Evolutionary conservation across 2,329 filamentous ascomycete genomes (phyloP).

Genomic region (Didymella glomerata): DNA sequence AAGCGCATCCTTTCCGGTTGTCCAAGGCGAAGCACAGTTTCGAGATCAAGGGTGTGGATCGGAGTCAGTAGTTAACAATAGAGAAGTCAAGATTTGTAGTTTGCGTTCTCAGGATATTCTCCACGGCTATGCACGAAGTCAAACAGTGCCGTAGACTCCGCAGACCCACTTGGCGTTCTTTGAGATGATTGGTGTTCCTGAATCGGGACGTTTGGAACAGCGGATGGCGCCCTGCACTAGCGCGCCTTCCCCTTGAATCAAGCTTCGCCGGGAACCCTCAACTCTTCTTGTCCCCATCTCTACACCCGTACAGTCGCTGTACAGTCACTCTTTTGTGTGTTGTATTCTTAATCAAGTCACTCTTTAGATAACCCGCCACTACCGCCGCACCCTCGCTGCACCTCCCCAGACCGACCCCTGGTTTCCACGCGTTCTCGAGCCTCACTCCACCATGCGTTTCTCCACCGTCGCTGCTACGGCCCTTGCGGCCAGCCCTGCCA

Average conservation of each 20-base stretch:
- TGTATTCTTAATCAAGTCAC: slow-evolving; percentile 27
- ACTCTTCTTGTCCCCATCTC: slow-evolving; percentile 25
- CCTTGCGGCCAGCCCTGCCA: slow-evolving; percentile 54
- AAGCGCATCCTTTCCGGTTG: slow-evolving; percentile 56
- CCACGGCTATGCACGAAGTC: neutral
- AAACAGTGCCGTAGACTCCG: slow-evolving; percentile 10
- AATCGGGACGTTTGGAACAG: slow-evolving; percentile 18
- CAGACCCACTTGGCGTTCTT: slow-evolving; percentile 21
- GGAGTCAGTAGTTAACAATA: neutral
- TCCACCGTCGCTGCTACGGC: slow-evolving; percentile 41
- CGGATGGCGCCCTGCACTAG: slow-evolving; percentile 14
- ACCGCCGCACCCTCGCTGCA: slow-evolving; percentile 6
- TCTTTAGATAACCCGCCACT: slow-evolving; percentile 16
- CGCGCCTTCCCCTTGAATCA: slow-evolving; percentile 41
- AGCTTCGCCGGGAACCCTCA: slow-evolving; percentile 25
- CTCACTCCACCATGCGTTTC: slow-evolving; percentile 45
- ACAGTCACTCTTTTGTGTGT: slow-evolving; percentile 37
- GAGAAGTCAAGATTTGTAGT: neutral
- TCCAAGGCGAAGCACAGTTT: slow-evolving; percentile 12
- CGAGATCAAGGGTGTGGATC: neutral
- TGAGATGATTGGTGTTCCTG: slow-evolving; percentile 31
- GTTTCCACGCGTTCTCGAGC: slow-evolving; percentile 5
- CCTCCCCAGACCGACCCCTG: slow-evolving; percentile 6
- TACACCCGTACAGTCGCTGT: slow-evolving; percentile 31
- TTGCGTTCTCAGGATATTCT: neutral